Percentiles rank a stretch among this genome's conserved stretches.
phyloP scores from a whole-genome alignment of 257 asterid species.

The Nicotiana tabacum region DNA sequence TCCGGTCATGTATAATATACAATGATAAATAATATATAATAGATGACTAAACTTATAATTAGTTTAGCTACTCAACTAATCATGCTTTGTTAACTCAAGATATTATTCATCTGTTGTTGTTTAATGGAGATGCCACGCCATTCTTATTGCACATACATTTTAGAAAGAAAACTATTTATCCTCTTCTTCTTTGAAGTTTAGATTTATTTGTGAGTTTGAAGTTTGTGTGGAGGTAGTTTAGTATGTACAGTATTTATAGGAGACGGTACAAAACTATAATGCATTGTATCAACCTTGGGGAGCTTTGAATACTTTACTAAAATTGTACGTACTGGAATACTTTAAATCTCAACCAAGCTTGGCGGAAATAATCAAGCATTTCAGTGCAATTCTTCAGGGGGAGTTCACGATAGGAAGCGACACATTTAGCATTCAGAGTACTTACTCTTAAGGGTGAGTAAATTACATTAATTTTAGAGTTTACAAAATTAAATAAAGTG shows the following conservation, averaged over 20 bases:
- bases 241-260: slow-evolving; percentile 5
- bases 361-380: background rate
- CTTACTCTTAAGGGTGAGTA: no score
- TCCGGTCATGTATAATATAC: no score
- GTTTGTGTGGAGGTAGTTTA: background rate
- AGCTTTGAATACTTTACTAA: background rate
- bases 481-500: no score
- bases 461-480: no score
- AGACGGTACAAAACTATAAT: background rate
- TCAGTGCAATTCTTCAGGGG: background rate
- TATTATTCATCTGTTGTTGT: no score
- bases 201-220: background rate
- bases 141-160: background rate
- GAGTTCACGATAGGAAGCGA: no score
- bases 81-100: no score
- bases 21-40: no score
- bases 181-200: background rate
- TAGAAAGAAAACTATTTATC: background rate
- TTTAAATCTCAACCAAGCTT: background rate
- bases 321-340: background rate
- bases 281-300: slow-evolving; percentile 7
- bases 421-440: no score
- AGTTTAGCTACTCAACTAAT: no score
- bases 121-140: background rate
- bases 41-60: no score